Evolutionary conservation across 305 asterid species (phyloP).

Genomic region (Plantago coronopus): DNA sequence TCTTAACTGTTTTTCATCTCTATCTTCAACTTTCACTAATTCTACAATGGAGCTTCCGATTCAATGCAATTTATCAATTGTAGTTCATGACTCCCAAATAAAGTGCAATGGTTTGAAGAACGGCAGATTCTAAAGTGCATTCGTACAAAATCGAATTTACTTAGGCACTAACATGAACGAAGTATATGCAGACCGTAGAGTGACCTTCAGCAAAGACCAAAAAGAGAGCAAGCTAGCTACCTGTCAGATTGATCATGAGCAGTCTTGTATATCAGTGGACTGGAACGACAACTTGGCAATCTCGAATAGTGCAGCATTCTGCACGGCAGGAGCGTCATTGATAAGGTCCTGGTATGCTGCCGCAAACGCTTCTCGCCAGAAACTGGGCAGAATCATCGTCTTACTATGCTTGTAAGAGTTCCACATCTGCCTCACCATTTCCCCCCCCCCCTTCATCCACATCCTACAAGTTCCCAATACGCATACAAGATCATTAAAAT

Average conservation of each 20-base stretch:
- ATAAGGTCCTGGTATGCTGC: conserved; percentile 86
- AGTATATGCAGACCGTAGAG: too few relatives aligned
- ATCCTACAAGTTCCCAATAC: conserved; percentile 41
- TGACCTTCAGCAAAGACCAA: neutral
- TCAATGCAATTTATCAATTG: too few relatives aligned
- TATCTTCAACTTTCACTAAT: too few relatives aligned
- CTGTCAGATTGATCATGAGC: conserved; percentile 30
- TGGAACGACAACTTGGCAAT: conserved; percentile 87
- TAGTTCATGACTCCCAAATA: too few relatives aligned
- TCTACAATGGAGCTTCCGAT: too few relatives aligned
- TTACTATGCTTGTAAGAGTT: conserved; percentile 69
- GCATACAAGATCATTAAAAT: neutral
- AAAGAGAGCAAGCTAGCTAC: conserved; percentile 7
- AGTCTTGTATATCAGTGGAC: conserved; percentile 33
- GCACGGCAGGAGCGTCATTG: conserved; percentile 45
- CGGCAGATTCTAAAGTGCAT: too few relatives aligned
- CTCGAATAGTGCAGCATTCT: conserved; percentile 67
- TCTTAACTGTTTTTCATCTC: too few relatives aligned
- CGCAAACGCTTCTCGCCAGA: conserved; percentile 88
- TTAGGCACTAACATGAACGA: too few relatives aligned
- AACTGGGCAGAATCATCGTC: conserved; percentile 48
- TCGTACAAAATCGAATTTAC: too few relatives aligned
- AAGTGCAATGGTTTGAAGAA: too few relatives aligned
- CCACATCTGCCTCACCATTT: conserved; percentile 86
- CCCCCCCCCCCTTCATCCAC: conserved; percentile 86